Evolutionary conservation across 2,329 filamentous ascomycete genomes (phyloP).

Genomic region (Penicillium brevicompactum): DNA sequence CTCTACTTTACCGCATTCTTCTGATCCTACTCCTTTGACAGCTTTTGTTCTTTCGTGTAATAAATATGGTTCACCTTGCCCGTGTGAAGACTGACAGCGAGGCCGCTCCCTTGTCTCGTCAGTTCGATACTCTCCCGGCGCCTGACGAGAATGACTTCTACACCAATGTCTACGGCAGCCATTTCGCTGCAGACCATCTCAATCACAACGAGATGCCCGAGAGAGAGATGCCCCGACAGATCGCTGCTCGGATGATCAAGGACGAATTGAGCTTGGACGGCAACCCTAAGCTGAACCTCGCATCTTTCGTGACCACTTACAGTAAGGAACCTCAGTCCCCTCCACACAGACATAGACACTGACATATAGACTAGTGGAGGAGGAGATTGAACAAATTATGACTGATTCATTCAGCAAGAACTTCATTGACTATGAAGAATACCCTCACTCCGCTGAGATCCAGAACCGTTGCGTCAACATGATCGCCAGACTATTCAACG

Average conservation of each 20-base stretch:
- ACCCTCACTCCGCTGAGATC: constrained; percentile 77
- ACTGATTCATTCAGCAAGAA: constrained; percentile 89
- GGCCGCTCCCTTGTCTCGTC: constrained; percentile 41
- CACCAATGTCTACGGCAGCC: constrained; percentile 84
- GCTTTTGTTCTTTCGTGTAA: neutral
- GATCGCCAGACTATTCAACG: constrained; percentile 88
- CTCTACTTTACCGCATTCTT: neutral
- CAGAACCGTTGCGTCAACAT: constrained; percentile 91
- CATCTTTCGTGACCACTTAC: constrained; percentile 93
- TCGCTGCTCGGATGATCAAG: constrained; percentile 97
- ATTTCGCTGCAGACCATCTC: constrained; percentile 78
- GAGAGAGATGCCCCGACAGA: constrained; percentile 81
- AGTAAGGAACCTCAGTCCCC: constrained; percentile 62
- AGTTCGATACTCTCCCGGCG: constrained; percentile 42
- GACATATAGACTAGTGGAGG: constrained; percentile 62
- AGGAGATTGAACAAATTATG: constrained; percentile 96
- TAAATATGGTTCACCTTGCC: constrained; percentile 45
- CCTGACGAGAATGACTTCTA: constrained; percentile 57
- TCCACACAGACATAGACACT: neutral
- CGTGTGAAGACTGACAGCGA: constrained; percentile 41
- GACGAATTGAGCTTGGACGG: constrained; percentile 91
- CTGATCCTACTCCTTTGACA: neutral
- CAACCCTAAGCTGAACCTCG: constrained; percentile 80
- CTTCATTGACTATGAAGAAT: constrained; percentile 89
- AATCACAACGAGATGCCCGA: constrained; percentile 87